phyloP scores from a whole-genome alignment of 2,329 filamentous ascomycete species.

The Didymella lethalis region DNA sequence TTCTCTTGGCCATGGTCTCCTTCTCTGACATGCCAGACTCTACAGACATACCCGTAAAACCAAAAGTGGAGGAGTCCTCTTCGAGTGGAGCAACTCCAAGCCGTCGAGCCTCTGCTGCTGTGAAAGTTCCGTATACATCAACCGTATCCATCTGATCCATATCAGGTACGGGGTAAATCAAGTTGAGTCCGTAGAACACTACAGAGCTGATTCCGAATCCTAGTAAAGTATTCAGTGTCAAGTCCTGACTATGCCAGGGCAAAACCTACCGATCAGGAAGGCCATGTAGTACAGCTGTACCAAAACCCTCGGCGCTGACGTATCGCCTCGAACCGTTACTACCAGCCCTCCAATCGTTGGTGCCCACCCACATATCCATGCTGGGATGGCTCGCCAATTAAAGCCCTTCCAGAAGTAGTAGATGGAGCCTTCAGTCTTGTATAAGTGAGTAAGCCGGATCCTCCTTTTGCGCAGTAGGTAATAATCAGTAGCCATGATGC shows the following conservation, averaged over 20 bases:
- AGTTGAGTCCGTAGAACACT: conserved; percentile 48
- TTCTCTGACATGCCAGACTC: background rate
- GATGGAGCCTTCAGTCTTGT: conserved; percentile 44
- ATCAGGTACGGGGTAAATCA: conserved; percentile 51
- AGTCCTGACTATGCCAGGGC: background rate
- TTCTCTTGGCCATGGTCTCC: conserved; percentile 8
- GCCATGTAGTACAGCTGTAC: conserved; percentile 59
- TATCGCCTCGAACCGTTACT: conserved; percentile 46
- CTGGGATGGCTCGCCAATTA: conserved; percentile 54
- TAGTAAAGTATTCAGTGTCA: conserved; percentile 23
- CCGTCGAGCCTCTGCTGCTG: conserved; percentile 52
- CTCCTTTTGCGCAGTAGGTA: conserved; percentile 47
- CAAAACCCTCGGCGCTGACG: conserved; percentile 47
- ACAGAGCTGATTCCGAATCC: conserved; percentile 53
- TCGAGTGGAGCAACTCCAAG: conserved; percentile 50
- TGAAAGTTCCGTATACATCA: conserved; percentile 58
- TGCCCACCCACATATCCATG: conserved; percentile 57
- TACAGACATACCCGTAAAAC: conserved; percentile 7
- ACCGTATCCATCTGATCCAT: conserved; percentile 55
- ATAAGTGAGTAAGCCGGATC: conserved; percentile 51
- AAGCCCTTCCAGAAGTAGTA: conserved; percentile 57
- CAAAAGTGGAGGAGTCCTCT: conserved; percentile 14
- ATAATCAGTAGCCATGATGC: conserved; percentile 52
- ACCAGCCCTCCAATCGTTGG: conserved; percentile 55
- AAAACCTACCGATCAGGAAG: conserved; percentile 53